Conservation (phyloP, 441 rosid genomes). For the Euphorbia schlechtendalii region DNA sequence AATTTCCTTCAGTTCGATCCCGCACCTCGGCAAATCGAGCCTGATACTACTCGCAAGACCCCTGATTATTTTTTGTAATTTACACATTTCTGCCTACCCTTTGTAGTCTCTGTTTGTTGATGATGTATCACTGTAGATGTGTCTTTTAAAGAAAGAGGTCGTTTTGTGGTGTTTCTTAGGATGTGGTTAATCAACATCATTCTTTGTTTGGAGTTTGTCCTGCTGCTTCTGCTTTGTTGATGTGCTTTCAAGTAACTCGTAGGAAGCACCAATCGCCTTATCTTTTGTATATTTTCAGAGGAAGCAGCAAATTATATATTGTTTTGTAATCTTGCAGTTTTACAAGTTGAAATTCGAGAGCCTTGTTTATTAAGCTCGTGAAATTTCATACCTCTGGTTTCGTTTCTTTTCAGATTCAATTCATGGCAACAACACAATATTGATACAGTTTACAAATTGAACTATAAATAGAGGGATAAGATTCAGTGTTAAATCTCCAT, state of each 20-base stretch:
- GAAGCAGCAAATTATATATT: conserved; percentile 34
- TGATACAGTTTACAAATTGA: no score
- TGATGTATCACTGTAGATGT: conserved; percentile 59
- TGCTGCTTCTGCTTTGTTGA: conserved; percentile 23
- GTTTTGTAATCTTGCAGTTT: conserved; percentile 22
- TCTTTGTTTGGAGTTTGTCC: conserved; percentile 37
- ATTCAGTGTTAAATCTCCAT: no score
- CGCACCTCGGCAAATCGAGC: conserved; percentile 95
- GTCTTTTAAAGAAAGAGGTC: conserved; percentile 29
- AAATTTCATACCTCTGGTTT: neutral
- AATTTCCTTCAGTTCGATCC: conserved; percentile 96
- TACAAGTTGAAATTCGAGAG: conserved; percentile 19
- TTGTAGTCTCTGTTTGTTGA: conserved; percentile 44
- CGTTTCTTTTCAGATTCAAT: no score
- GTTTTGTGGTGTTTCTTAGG: conserved; percentile 27
- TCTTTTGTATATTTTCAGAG: conserved; percentile 37
- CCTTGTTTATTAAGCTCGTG: conserved; percentile 9
- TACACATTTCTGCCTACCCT: conserved; percentile 26
- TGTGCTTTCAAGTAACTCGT: conserved; percentile 26
- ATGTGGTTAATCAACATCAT: conserved; percentile 38
- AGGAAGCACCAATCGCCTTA: conserved; percentile 18
- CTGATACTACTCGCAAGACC: conserved; percentile 89
- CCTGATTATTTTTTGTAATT: conserved; percentile 97
- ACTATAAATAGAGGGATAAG: no score
- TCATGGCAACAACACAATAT: no score